These are phyloP conservation scores for Acrocalymma vagum DNA, from an alignment of 2,329 filamentous ascomycete genomes.

Conservation along the genomic window DNA sequence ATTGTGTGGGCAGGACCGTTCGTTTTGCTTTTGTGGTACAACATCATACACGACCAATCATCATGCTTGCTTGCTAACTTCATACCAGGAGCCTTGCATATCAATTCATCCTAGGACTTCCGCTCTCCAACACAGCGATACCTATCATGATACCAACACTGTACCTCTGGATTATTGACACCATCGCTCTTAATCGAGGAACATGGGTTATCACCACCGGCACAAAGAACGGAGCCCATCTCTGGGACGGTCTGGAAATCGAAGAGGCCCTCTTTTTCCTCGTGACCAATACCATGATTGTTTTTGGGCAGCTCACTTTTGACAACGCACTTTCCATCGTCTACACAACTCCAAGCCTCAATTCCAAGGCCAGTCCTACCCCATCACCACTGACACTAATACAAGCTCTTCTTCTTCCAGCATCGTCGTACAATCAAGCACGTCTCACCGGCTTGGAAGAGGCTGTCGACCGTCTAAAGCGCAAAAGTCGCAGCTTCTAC, in stretches of 20 bases:
- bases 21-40: conserved; percentile 67
- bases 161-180: conserved; percentile 78
- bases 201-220: conserved; percentile 75
- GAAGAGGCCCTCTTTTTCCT: conserved; percentile 81
- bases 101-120: conserved; percentile 69
- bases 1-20: conserved; percentile 74
- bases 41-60: not conserved
- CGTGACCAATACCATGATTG: conserved; percentile 72
- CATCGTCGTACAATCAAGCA: conserved; percentile 63
- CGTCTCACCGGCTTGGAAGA: conserved; percentile 67
- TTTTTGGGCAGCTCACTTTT: conserved; percentile 73
- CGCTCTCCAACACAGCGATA: conserved; percentile 63
- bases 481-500: conserved; percentile 78
- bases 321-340: conserved; percentile 74
- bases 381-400: conserved; percentile 62
- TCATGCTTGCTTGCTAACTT: conserved; percentile 16
- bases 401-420: conserved; percentile 59
- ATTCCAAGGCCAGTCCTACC: conserved; percentile 58
- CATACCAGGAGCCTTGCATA: conserved; percentile 64
- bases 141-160: conserved; percentile 71
- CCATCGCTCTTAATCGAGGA: conserved; percentile 70
- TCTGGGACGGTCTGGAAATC: conserved; percentile 73
- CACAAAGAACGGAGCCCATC: conserved; percentile 70
- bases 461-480: conserved; percentile 64
- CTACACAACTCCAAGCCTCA: conserved; percentile 68